Evolutionary conservation across 164 flowering plant species (phyloP), one percentile per base, ranked within the genome.

Genomic region (Kalanchoe fedtschenkoi): DNA sequence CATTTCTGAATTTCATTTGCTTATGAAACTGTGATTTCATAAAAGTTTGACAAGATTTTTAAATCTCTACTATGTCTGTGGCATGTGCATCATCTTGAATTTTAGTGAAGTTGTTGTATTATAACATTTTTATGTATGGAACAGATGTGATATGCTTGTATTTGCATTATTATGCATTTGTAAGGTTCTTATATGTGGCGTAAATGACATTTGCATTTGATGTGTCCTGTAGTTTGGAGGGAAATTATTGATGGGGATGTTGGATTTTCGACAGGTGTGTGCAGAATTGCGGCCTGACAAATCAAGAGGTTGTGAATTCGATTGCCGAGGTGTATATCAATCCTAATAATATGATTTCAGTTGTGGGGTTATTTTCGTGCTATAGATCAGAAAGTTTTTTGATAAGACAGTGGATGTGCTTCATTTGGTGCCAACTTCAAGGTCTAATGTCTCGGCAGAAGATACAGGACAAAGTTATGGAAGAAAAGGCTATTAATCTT

Each of bases 301-400:
- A 80, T 60, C 85, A 83, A 28, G 92, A 88, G 43, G 82, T 86
- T 29, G 81, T 87, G 63, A 60, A 70, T 60, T 70, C 71, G 3
- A 29, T 89, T 19, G 87, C 83, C 1, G 83, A 80, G 69, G 15
- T 85, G 58, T 79, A 86, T 66, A 61, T 86, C 44, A 78, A 88
- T 59, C 87, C 88, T 5, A 66, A 72, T 32, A 89, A 81, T 66
- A 91, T 96, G 0, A 76, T 95, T 32, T 82, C 87, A 0, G 63
- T 89, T 64, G 35, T 88, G 51, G 92, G 95, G 2, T n/a, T 90
- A 95, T 68, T 95, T 95, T 46, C 84, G 91, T 0, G 76, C 89
- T 0, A 70, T 87, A 15, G 76, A 72, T 7, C 62, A 61, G 43
- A 79, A 66, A 62, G 79, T n/a, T 91, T 38, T 70, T 95, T 7